Conservation (phyloP, 2,329 filamentous ascomycete genomes). For the Phialophora tarda region DNA sequence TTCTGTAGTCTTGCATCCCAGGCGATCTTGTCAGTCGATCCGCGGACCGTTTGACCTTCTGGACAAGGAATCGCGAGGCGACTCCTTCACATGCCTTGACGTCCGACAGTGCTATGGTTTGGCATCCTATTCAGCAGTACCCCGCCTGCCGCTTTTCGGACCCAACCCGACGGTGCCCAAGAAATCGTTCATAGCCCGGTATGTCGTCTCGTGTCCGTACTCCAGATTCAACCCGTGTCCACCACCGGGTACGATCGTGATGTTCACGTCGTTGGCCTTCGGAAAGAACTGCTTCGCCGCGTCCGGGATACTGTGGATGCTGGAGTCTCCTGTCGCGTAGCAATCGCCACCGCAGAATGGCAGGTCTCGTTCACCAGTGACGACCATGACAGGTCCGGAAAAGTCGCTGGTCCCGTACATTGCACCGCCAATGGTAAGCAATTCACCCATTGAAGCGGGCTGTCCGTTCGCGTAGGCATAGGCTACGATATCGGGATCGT, state of each 20-base stretch:
- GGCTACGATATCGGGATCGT: constrained; percentile 60
- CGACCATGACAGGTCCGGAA: constrained; percentile 62
- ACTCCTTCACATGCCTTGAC: background rate
- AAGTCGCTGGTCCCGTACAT: constrained; percentile 46
- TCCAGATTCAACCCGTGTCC: constrained; percentile 60
- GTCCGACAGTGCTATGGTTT: background rate
- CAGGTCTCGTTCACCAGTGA: constrained; percentile 61
- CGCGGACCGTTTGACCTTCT: background rate
- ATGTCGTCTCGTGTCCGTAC: constrained; percentile 50
- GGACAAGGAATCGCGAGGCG: background rate
- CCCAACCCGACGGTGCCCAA: constrained; percentile 16
- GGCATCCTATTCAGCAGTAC: background rate
- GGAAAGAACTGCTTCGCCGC: constrained; percentile 52
- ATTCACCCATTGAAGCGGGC: constrained; percentile 63
- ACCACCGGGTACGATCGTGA: constrained; percentile 60
- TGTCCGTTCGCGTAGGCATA: constrained; percentile 57
- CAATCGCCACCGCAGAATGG: constrained; percentile 70
- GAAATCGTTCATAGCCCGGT: constrained; percentile 38
- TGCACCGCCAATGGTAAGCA: constrained; percentile 60
- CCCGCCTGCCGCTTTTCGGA: background rate
- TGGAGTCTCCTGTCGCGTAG: constrained; percentile 49
- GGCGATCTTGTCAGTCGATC: too few relatives aligned
- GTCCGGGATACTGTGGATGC: constrained; percentile 53
- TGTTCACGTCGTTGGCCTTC: constrained; percentile 56
- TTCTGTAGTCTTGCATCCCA: background rate